Evolutionary conservation across 1,139 yeast species (phyloP), one percentile per base, ranked within the genome.

Genomic region (Debaryomyces udenii): DNA sequence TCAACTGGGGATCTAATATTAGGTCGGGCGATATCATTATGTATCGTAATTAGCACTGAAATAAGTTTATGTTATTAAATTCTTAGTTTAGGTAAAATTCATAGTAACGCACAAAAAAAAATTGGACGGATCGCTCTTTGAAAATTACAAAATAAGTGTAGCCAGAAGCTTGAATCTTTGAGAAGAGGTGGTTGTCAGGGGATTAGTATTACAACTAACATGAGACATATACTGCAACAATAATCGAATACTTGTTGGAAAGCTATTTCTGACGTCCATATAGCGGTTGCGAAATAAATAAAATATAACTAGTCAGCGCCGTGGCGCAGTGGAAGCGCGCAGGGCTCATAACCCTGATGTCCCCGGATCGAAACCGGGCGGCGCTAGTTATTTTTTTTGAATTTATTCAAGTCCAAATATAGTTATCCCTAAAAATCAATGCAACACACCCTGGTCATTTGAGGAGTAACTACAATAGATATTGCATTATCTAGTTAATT

Each of bases 251-350:
- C n/a, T n/a, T n/a, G n/a, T n/a, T n/a, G n/a, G n/a, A n/a, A n/a
- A n/a, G n/a, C n/a, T n/a, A n/a, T n/a, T n/a, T 20, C 28, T 26
- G 11, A 5, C 5, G 28, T 31, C 18, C n/a, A 20, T 32, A 23
- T 24, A 22, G 24, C 3, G n/a, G n/a, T n/a, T 23, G 20, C 14
- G 15, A n/a, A 11, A 26, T n/a, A 4, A n/a, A 6, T 6, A n/a
- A 26, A 23, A n/a, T 9, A 16, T 17, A 26, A 24, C 13, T 24
- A 15, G 6, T 2, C 4, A 66, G 84, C 85, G 83, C 80, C 76
- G 86, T 84, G 90, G 90, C 93, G 93, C 93, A 86, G 93, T 80
- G 94, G 94, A 84, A 86, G 93, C 93, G 93, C 91, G 91, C 91
- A 83, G 93, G 90, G 90, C 90, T 83, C 90, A 86, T 86, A 86